Percentiles rank a stretch among this genome's conserved stretches.
Evolutionary conservation across 2,329 filamentous ascomycete genomes (phyloP).

Genomic region (Sclerotinia trifoliorum): DNA sequence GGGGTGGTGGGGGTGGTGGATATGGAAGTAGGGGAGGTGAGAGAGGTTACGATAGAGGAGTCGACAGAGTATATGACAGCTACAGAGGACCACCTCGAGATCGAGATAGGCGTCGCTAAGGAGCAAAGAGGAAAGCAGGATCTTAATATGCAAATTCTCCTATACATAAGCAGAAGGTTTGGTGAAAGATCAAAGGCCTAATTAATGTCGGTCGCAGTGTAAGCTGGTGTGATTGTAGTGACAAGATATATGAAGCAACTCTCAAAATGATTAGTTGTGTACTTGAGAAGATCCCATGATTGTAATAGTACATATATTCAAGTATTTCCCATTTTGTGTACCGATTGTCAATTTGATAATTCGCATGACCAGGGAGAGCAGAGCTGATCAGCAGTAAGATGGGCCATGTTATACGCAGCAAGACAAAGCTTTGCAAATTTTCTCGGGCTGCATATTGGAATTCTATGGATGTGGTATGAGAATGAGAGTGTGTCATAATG

Average conservation of each 20-base stretch:
- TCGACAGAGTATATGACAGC: slow-evolving; percentile 19
- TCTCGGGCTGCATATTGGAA: neutral
- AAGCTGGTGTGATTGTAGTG: slow-evolving; percentile 10
- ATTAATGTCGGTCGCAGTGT: neutral
- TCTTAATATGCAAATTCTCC: neutral
- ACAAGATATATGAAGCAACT: neutral
- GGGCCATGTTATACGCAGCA: neutral
- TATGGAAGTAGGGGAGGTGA: slow-evolving; percentile 11
- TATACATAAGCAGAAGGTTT: neutral
- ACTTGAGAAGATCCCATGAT: neutral
- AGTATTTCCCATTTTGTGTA: no score
- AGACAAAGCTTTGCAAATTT: slow-evolving; percentile 1
- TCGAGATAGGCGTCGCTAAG: slow-evolving; percentile 22
- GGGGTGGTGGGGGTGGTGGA: slow-evolving; percentile 1
- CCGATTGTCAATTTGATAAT: neutral
- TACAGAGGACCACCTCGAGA: slow-evolving; percentile 17
- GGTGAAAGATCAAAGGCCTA: neutral
- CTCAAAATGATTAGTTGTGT: neutral
- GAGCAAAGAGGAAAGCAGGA: neutral
- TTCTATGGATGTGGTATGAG: neutral
- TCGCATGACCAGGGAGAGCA: neutral
- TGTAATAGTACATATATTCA: neutral
- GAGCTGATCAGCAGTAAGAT: neutral
- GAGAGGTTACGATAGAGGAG: slow-evolving; percentile 17
- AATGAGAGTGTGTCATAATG: neutral